These are phyloP conservation scores for Geotrichum citri-aurantii DNA, from an alignment of 1,139 yeast genomes.

Conservation along the genomic window DNA sequence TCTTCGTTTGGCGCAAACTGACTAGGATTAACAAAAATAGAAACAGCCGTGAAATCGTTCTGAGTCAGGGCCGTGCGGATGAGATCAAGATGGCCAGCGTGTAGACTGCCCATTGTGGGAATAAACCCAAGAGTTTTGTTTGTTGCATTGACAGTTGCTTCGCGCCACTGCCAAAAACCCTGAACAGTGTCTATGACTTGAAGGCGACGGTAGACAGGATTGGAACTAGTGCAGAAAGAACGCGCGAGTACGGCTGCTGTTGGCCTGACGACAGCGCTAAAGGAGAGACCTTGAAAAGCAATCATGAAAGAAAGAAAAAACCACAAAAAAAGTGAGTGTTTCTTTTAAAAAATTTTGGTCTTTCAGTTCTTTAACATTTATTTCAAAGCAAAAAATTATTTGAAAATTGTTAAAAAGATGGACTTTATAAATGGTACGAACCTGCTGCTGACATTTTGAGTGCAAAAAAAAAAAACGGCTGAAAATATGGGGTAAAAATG, in stretches of 20 bases:
- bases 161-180: not conserved
- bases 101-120: slow-evolving; percentile 86
- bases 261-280: not conserved
- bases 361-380: no score
- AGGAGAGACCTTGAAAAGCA: not conserved
- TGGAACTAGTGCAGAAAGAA: not conserved
- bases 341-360: no score
- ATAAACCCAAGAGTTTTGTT: slow-evolving; percentile 57
- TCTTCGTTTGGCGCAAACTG: slow-evolving; percentile 96
- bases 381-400: no score
- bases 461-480: no score
- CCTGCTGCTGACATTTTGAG: no score
- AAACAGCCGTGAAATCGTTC: slow-evolving; percentile 69
- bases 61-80: slow-evolving; percentile 47
- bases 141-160: not conserved
- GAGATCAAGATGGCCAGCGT: slow-evolving; percentile 50
- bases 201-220: not conserved
- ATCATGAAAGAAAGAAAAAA: no score
- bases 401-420: no score
- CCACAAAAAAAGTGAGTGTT: no score
- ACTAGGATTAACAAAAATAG: slow-evolving; percentile 92
- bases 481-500: no score
- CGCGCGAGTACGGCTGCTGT: not conserved
- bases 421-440: no score
- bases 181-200: not conserved